Evolutionary conservation across 768 basidiomycete genomes (phyloP).

Genomic region (Boletellus sp.): DNA sequence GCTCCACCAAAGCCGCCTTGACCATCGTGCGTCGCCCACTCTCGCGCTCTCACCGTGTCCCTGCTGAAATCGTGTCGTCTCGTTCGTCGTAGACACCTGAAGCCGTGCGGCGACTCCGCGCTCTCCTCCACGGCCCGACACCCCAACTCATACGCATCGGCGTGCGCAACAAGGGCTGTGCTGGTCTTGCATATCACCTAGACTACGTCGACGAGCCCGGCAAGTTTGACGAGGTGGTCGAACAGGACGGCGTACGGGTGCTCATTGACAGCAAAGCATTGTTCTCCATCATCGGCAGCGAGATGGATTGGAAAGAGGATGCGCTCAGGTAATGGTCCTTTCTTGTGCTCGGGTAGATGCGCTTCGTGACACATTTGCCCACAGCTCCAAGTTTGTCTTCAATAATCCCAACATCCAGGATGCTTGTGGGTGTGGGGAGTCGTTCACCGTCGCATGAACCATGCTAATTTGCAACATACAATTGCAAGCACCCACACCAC

Average conservation of each 20-base stretch:
- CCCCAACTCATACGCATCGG: constrained; percentile 94
- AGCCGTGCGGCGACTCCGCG: constrained; percentile 69
- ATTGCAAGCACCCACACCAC: constrained; percentile 10
- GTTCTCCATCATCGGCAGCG: constrained; percentile 96
- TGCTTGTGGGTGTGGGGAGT: constrained; percentile 93
- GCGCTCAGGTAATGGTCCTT: constrained; percentile 57
- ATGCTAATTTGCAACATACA: constrained; percentile 3
- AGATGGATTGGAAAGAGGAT: constrained; percentile 99
- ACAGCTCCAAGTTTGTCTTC: constrained; percentile 76
- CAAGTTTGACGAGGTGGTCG: constrained; percentile 93
- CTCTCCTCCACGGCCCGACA: constrained; percentile 75
- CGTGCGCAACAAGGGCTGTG: constrained; percentile 97
- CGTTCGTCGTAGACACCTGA: constrained; percentile 57
- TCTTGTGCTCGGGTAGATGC: not conserved
- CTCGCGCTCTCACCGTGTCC: not conserved
- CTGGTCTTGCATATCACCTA: constrained; percentile 78
- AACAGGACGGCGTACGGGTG: constrained; percentile 92
- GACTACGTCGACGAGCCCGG: constrained; percentile 91
- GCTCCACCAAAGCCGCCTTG: constrained; percentile 74
- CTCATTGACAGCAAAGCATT: constrained; percentile 95
- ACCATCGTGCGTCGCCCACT: constrained; percentile 59
- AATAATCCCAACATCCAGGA: constrained; percentile 94
- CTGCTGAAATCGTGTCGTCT: not conserved
- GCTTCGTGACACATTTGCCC: constrained; percentile 4
- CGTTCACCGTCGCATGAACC: constrained; percentile 57